phyloP scores from a whole-genome alignment of 345 rosid species.

The Lepidium aucheri region DNA sequence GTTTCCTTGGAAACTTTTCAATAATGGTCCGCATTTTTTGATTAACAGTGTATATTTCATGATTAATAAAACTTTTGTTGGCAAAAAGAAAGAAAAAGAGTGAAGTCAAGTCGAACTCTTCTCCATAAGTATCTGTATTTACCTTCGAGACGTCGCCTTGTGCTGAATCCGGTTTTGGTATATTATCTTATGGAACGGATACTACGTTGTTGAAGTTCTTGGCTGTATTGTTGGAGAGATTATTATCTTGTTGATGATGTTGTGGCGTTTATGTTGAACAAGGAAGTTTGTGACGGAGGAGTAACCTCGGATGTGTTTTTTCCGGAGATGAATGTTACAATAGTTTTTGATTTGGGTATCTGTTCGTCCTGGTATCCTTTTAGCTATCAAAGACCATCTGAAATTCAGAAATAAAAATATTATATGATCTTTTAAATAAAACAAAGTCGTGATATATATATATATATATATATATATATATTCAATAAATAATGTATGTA shows the following conservation, averaged over 20 bases:
- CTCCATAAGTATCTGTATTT: background rate
- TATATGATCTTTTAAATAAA: no score
- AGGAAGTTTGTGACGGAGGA: conserved; percentile 1
- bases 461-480: no score
- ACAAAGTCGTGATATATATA: no score
- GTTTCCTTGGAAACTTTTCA: no score
- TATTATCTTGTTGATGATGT: conserved; percentile 56
- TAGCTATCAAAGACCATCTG: conserved; percentile 63
- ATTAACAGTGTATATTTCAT: no score
- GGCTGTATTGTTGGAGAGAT: conserved; percentile 13
- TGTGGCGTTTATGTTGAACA: conserved; percentile 38
- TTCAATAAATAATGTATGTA: no score
- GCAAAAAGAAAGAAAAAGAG: no score
- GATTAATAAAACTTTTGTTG: no score
- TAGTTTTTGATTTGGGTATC: conserved; percentile 60
- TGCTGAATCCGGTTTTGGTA: background rate
- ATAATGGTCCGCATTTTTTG: no score
- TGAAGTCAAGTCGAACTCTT: conserved; percentile 24
- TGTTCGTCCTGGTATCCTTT: conserved; percentile 49
- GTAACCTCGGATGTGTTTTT: conserved; percentile 30
- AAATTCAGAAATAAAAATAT: background rate
- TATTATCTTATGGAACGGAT: background rate
- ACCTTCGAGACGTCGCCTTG: background rate
- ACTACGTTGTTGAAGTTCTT: background rate
- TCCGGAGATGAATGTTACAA: conserved; percentile 47